Conservation (phyloP, 2,329 filamentous ascomycete species). For the Penicillium vulpinum region DNA sequence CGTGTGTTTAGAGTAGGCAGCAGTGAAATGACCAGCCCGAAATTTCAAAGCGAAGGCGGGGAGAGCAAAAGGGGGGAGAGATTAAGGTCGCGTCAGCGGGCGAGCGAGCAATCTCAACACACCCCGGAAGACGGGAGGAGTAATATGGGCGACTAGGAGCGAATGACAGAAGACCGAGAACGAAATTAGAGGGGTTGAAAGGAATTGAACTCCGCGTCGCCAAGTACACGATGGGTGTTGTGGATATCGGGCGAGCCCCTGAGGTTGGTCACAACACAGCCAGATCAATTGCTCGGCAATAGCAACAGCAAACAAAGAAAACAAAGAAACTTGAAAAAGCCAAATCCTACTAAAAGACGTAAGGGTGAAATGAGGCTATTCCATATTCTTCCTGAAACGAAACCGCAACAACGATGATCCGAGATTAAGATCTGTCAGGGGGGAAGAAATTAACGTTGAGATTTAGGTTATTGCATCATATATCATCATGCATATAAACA, state of each 20-base stretch:
- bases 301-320: slow-evolving; percentile 2
- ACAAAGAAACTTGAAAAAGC: slow-evolving; percentile 4
- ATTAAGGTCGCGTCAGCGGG: slow-evolving; percentile 11
- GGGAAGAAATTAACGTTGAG: slow-evolving; percentile 7
- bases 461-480: slow-evolving; percentile 17
- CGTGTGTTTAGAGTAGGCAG: neutral
- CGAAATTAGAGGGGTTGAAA: slow-evolving; percentile 10
- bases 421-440: slow-evolving; percentile 27
- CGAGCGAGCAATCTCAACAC: neutral
- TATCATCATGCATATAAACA: neutral
- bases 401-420: slow-evolving; percentile 31
- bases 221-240: slow-evolving; percentile 11
- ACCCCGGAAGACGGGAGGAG: neutral
- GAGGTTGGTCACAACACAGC: neutral
- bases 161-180: slow-evolving; percentile 1
- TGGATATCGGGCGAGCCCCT: slow-evolving; percentile 8
- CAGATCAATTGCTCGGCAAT: slow-evolving; percentile 11
- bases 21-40: slow-evolving; percentile 18
- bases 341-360: slow-evolving; percentile 14
- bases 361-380: slow-evolving; percentile 15
- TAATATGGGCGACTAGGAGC: neutral
- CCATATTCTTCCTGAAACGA: slow-evolving; percentile 21
- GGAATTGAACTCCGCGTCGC: slow-evolving; percentile 10
- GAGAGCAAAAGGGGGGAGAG: slow-evolving; percentile 24
- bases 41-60: slow-evolving; percentile 15